phyloP scores from a whole-genome alignment of 805 yeast genomes.

The Priceomyces carsonii region DNA sequence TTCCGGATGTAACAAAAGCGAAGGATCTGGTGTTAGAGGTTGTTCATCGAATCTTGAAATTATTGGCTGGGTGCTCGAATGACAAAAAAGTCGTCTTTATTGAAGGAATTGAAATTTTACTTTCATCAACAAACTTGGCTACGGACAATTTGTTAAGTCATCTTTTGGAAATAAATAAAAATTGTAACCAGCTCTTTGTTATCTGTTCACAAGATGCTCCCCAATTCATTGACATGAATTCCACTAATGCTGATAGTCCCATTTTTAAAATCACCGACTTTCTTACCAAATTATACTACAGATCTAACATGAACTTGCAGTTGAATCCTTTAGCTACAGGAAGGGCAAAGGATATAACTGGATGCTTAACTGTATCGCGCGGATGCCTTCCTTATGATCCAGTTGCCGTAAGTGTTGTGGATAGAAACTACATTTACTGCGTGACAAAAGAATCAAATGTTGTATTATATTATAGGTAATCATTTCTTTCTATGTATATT shows the following conservation, averaged over 20 bases:
- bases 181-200: conserved; percentile 35
- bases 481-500: conserved; percentile 39
- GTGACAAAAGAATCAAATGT: conserved; percentile 55
- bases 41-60: conserved; percentile 17
- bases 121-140: conserved; percentile 40
- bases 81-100: conserved; percentile 33
- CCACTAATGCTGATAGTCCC: conserved; percentile 26
- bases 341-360: conserved; percentile 79
- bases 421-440: conserved; percentile 64
- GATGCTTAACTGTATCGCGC: conserved; percentile 57
- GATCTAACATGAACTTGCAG: conserved; percentile 52
- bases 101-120: conserved; percentile 49
- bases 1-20: conserved; percentile 22
- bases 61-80: conserved; percentile 8
- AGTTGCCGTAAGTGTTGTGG: conserved; percentile 34
- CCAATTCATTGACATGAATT: conserved; percentile 30
- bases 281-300: conserved; percentile 48
- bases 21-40: conserved; percentile 12
- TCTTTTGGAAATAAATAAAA: conserved; percentile 31
- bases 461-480: conserved; percentile 45
- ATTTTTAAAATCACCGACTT: conserved; percentile 48
- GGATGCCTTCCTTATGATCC: conserved; percentile 49
- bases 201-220: conserved; percentile 38
- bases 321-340: conserved; percentile 76
- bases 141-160: conserved; percentile 35